Percentiles rank a stretch among this genome's conserved stretches.
phyloP scores from a whole-genome alignment of 768 basidiomycete genomes.

The Termitomyces sp. region DNA sequence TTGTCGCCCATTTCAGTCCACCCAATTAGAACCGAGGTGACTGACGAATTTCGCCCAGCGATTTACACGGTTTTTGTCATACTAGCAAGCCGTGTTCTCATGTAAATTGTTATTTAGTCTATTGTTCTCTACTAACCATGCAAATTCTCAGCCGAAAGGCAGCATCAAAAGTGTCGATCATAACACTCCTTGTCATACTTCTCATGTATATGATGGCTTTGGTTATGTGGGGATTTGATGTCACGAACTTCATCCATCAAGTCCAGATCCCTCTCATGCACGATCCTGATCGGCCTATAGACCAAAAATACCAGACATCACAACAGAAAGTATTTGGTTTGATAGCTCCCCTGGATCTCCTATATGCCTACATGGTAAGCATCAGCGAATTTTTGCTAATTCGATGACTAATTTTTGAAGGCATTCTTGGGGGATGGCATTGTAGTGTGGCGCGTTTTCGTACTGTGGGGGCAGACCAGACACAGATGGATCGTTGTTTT shows the following conservation, averaged over 20 bases:
- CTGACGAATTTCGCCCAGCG: neutral
- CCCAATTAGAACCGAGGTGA: neutral
- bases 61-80: neutral
- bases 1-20: neutral
- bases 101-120: neutral
- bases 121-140: neutral
- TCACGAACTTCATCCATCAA: slow-evolving; percentile 4
- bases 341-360: neutral
- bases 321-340: neutral
- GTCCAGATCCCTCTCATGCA: slow-evolving; percentile 1
- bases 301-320: neutral
- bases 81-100: neutral
- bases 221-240: slow-evolving; percentile 5
- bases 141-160: neutral
- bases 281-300: neutral
- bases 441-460: slow-evolving; percentile 4
- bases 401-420: neutral
- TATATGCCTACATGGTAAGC: slow-evolving; percentile 5
- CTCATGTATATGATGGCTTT: slow-evolving; percentile 3
- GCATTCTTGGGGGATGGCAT: slow-evolving; percentile 2
- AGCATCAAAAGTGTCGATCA: neutral
- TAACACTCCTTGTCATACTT: neutral
- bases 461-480: neutral
- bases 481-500: neutral
- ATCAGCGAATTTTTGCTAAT: too few relatives aligned